These are phyloP conservation scores for Arachis hypogaea DNA, from an alignment of 306 rosid genomes.

Conservation along the genomic window DNA sequence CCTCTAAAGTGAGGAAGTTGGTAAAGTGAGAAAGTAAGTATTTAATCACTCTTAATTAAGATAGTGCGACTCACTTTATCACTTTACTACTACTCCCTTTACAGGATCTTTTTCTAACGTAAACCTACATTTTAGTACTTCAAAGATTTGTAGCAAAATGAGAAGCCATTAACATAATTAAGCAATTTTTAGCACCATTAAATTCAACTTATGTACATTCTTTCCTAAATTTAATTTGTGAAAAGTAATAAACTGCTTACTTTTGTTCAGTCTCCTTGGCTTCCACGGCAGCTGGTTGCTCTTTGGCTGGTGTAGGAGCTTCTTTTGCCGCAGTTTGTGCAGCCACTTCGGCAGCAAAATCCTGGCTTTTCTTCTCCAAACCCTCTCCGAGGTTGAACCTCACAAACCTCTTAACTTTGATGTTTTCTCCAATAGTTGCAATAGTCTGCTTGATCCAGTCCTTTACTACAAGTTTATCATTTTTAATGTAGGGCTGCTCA, in stretches of 20 bases:
- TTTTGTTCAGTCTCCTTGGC: slow-evolving; percentile 63
- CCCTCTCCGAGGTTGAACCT: slow-evolving; percentile 97
- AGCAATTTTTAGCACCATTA: not conserved
- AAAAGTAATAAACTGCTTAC: slow-evolving; percentile 54
- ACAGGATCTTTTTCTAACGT: not conserved
- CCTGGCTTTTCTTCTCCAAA: slow-evolving; percentile 94
- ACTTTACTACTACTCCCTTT: no score
- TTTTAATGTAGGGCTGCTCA: slow-evolving; percentile 94
- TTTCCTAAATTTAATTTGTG: slow-evolving; percentile 15
- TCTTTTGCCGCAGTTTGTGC: slow-evolving; percentile 90
- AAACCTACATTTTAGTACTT: slow-evolving; percentile 12
- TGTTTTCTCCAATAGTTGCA: slow-evolving; percentile 94
- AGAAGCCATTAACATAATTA: not conserved
- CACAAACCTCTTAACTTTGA: slow-evolving; percentile 90
- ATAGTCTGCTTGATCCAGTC: slow-evolving; percentile 93
- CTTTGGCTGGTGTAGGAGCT: slow-evolving; percentile 50
- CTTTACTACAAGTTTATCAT: slow-evolving; percentile 81
- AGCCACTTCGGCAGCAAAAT: slow-evolving; percentile 98
- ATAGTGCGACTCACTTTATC: no score
- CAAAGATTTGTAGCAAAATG: no score
- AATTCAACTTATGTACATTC: slow-evolving; percentile 22
- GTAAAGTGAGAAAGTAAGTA: no score
- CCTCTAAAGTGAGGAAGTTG: no score
- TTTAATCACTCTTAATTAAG: no score
- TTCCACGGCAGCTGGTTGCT: slow-evolving; percentile 59